These are phyloP conservation scores for Mitosporidium daphniae DNA, from an alignment of 371 early-diverging fungal species.

Conservation along the genomic window DNA sequence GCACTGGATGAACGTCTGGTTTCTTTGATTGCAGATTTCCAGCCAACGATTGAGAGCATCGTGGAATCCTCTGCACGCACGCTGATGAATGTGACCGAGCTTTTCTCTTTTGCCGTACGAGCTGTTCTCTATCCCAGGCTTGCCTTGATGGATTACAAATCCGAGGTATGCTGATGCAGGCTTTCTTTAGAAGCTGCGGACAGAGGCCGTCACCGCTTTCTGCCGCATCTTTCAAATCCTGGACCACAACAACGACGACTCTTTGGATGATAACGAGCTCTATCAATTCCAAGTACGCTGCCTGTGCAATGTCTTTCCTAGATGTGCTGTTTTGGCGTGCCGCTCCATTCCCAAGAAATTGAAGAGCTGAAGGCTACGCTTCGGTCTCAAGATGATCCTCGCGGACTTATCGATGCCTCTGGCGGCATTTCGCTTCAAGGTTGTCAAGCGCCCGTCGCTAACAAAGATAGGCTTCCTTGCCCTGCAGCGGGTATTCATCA, in stretches of 20 bases:
- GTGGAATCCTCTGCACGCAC: slow-evolving; percentile 81
- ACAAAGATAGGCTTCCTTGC: slow-evolving; percentile 66
- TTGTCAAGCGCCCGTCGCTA: too few species aligned
- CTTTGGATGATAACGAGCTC: slow-evolving; percentile 51
- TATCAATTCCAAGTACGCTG: slow-evolving; percentile 50
- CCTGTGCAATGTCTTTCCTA: neutral
- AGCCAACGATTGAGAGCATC: slow-evolving; percentile 90
- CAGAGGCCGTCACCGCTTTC: too few species aligned
- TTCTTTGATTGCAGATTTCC: too few species aligned
- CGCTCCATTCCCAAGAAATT: neutral
- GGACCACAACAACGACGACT: slow-evolving; percentile 53
- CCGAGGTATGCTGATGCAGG: too few species aligned
- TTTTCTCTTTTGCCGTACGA: slow-evolving; percentile 91
- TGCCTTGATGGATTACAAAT: too few species aligned
- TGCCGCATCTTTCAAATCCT: slow-evolving; percentile 73
- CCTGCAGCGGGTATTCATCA: slow-evolving; percentile 62
- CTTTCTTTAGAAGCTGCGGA: too few species aligned
- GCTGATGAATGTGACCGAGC: slow-evolving; percentile 58
- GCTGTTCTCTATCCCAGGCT: slow-evolving; percentile 79
- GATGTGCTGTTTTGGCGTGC: neutral
- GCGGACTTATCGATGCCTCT: too few species aligned
- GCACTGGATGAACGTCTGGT: too few species aligned
- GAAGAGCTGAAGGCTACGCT: too few species aligned
- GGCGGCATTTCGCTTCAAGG: too few species aligned
- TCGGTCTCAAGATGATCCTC: too few species aligned